Evolutionary conservation across 495 filamentous ascomycete species (phyloP), one percentile per base, ranked within the genome.

Genomic region (Penicillium salamii): DNA sequence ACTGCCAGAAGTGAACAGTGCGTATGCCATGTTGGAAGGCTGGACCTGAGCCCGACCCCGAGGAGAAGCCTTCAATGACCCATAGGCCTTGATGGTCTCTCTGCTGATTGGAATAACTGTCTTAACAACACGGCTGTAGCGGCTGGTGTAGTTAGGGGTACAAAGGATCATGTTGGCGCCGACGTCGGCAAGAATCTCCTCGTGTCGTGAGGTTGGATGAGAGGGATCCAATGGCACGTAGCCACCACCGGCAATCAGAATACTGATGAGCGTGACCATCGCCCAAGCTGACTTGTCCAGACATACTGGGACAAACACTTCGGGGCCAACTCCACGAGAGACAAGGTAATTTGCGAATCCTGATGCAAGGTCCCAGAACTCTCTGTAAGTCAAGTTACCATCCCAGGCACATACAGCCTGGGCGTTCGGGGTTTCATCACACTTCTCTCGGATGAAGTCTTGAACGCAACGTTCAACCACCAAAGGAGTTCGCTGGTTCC

Each of bases 141-240:
- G 52, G 29, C 43, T 53, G 9, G 46, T 58, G 28, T 67, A 69
- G 34, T 62, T 57, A 2, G 69, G 67, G 7, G 70, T 68, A 42
- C 69, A 76, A 3, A 74, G 57, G 31, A 76, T 63, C 36, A 74
- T 62, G 19, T 54, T 61, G 1, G 70, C 69, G 3, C 66, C 58
- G 13, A 70, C 61, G 39, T 75, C 67, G 4, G 51, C 59, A 3
- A 75, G 37, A n/a, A 75, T 74, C 29, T 74, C 71, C 34, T 68
- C 59, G 29, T 74, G 71, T 21, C 73, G 58, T 5, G 68, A 51
- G 41, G 70, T 67, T 2, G 85, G 84, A 38, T 83, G 74, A 0
- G 70, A 65, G 7, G 79, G 76, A 58, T 87, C 83, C 2, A 88
- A 58, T 1, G 75, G 76, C 17, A 86, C 75, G 58, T 80, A 80